phyloP scores from a whole-genome alignment of 1,284 basidiomycete genomes.

The Anthracocystis panici-leucophaei region DNA sequence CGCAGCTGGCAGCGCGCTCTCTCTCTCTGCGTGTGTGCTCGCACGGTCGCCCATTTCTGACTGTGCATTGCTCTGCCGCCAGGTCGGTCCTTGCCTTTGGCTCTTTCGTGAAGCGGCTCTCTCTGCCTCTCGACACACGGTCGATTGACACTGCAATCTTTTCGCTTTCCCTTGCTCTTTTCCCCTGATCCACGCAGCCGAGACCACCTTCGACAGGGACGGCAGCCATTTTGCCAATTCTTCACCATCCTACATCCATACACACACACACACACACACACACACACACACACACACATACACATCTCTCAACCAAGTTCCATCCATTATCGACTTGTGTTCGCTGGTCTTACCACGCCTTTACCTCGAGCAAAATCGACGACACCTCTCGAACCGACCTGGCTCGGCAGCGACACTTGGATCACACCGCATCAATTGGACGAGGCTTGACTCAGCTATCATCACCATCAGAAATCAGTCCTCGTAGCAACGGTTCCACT shows the following conservation, averaged over 20 bases:
- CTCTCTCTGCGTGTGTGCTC: no score
- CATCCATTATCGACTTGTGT: no score
- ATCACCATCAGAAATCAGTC: not conserved
- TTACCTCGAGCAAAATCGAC: no score
- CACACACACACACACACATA: no score
- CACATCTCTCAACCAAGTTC: not conserved
- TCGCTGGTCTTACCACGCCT: no score
- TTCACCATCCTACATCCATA: not conserved
- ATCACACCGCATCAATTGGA: not conserved
- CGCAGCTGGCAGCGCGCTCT: not conserved
- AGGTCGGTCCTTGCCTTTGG: no score
- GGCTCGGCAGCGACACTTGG: no score
- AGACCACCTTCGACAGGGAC: not conserved
- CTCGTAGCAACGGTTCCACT: not conserved
- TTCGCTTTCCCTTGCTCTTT: not conserved
- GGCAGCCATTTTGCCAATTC: not conserved
- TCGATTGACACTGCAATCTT: not conserved
- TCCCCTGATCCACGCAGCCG: constrained; percentile 5
- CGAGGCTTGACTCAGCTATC: constrained; percentile 2
- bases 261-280: no score
- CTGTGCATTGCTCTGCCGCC: not conserved
- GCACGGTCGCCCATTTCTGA: constrained; percentile 3
- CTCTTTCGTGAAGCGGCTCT: not conserved
- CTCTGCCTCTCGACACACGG: not conserved
- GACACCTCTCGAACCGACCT: no score